Base-by-base conservation (phyloP, 2,329 filamentous ascomycete species). In the Paradendryphiella salina region DNA sequence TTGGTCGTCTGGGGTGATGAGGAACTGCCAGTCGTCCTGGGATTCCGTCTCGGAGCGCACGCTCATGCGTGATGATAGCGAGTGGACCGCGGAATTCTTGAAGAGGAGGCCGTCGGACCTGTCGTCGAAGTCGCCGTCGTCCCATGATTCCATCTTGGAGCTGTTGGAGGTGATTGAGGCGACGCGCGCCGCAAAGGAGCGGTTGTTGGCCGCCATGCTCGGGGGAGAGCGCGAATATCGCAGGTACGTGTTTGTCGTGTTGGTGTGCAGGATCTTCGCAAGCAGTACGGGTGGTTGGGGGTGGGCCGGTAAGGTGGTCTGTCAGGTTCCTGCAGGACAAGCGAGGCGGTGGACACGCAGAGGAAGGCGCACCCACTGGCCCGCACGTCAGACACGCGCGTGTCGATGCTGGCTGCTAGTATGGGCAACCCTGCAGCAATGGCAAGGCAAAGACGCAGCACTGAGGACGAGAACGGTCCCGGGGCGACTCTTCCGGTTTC, bases 11-110 rank as follows among this genome's bases (percentile, higher is more conserved):
- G 87, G 89, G 2, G 90, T 86, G 23, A 97, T 77, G 61, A 93
- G 83, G 17, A 97, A 82, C 63, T 96, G 90, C 79, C 86, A 91
- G 73, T 96, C 90, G 65, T 96, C 90, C 65, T 95, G 90, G 54
- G 75, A 79, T 48, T 83, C 82, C 59, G 90, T 82, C 67, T 95
- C 92, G 46, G 90, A 96, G 63, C 87, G 87, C 63, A 89, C 83
- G 14, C 91, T 95, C 64, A 90, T 84, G 62, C 89, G 87, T 51
- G 89, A 96, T 1, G 92, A 96, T 48, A 88, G 84, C 14, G 74
- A 89, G 79, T 89, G 85, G 46, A 81, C 81, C 15, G 88, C 86
- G 65, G 90, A 86, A 73, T 88, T 85, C 63, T 88, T 71, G 64
- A 76, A 87, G 67, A 92, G 85, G 67, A 92, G 88, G 84, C 88